Evolutionary conservation across 768 basidiomycete genomes (phyloP), one percentile per base, ranked within the genome.

Genomic region (Tricholoma sp.): DNA sequence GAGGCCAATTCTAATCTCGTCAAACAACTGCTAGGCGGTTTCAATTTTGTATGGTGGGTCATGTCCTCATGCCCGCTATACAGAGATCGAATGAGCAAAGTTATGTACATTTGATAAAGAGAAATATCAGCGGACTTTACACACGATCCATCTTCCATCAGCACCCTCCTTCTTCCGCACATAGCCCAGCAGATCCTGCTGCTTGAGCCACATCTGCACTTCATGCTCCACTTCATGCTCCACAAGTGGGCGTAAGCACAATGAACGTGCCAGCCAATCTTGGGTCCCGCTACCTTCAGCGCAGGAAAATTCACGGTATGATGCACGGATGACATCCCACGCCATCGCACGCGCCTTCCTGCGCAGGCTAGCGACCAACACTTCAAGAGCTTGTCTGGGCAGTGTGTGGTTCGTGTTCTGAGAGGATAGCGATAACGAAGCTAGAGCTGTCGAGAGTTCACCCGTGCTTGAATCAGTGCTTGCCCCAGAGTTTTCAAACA

Each of bases 261-360:
- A 61, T n/a, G 74, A 75, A 20, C 74, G 74, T 5, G 65, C 62
- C 41, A 86, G 65, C 84, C 84, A 86, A 9, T 53, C 53, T 42
- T 69, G 72, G 7, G 77, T 78, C 32, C 73, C 71, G 32, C 69
- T 67, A 2, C 45, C 45, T 47, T 47, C 45, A 15, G 45, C 71
- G 57, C 74, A 79, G 31, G 72, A 70, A 15, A 89, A 54, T 62
- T 89, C 88, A 45, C 85, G 75, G 66, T 90, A 89, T 0, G 81
- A 81, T 18, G 77, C 72, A 31, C 86, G 81, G 44, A 90, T 61
- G 13, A 87, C 68, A 0, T 50, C 64, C 88, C 88, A 90, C 2
- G 81, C 70, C n/a, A 72, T 79, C 17, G 75, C 73, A 32, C 84
- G 76, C 6, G 75, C 75, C 66, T 80, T 84, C 2, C 56, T 64